Evolutionary conservation across 306 rosid species (phyloP).

Genomic region (Casuarina glauca): DNA sequence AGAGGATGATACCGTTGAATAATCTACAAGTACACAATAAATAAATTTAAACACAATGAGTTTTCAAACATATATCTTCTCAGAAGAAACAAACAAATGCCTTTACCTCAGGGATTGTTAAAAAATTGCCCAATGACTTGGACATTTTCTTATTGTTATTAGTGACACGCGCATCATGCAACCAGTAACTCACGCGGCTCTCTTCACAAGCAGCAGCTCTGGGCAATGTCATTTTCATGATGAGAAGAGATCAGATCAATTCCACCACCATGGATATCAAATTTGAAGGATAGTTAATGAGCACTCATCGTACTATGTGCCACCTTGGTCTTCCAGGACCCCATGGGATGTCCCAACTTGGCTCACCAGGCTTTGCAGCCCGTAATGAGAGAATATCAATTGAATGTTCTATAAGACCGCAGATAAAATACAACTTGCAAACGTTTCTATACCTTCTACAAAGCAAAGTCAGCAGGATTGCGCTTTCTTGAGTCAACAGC

Average conservation of each 20-base stretch:
- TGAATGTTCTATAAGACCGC: conserved; percentile 11
- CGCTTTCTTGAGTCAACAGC: conserved; percentile 84
- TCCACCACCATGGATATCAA: conserved; percentile 99
- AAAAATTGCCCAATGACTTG: conserved; percentile 88
- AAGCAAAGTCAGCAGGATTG: conserved; percentile 86
- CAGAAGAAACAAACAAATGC: not conserved
- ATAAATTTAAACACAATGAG: conserved; percentile 17
- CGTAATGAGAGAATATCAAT: conserved; percentile 35
- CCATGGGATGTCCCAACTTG: conserved; percentile 98
- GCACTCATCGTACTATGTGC: conserved; percentile 99
- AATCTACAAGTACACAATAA: conserved; percentile 52
- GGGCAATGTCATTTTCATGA: conserved; percentile 97
- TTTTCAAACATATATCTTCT: conserved; percentile 18
- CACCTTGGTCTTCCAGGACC: conserved; percentile 97
- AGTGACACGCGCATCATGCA: conserved; percentile 97
- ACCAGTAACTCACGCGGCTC: conserved; percentile 71
- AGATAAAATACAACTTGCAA: conserved; percentile 22
- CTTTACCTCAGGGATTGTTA: conserved; percentile 88
- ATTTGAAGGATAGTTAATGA: conserved; percentile 66
- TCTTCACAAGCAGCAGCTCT: conserved; percentile 83
- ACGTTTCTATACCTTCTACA: conserved; percentile 75
- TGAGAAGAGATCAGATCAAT: conserved; percentile 94
- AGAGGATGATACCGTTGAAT: conserved; percentile 76
- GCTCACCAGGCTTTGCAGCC: conserved; percentile 95
- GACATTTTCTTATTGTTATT: conserved; percentile 93